Evolutionary conservation across 2,329 filamentous ascomycete species (phyloP).

Genomic region (Blastomyces gilchristii): DNA sequence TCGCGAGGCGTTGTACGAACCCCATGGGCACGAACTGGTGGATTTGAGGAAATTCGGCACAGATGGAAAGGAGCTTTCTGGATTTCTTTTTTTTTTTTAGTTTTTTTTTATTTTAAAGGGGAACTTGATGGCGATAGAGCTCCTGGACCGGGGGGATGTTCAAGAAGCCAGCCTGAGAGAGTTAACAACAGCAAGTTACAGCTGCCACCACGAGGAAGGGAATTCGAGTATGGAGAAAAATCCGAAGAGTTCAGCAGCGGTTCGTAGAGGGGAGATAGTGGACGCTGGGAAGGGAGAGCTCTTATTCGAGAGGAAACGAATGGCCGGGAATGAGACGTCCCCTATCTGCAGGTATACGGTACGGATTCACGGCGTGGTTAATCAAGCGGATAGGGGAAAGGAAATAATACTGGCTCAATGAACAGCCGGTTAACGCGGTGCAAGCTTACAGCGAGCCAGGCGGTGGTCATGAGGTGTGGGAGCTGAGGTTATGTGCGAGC

Average conservation of each 20-base stretch:
- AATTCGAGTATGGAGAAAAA: background rate
- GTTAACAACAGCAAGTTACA: background rate
- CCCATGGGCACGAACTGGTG: constrained; percentile 35
- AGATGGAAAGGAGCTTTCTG: too few species aligned
- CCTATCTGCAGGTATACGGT: constrained; percentile 24
- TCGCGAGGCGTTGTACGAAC: constrained; percentile 44
- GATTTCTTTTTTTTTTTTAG: background rate
- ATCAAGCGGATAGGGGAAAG: background rate
- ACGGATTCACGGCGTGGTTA: background rate
- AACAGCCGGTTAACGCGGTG: background rate
- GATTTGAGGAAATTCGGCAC: background rate
- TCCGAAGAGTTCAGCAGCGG: background rate
- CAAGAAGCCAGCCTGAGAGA: background rate
- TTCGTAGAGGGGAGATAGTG: constrained; percentile 14
- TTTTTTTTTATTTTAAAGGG: background rate
- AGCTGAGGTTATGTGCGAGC: background rate
- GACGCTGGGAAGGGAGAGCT: constrained; percentile 19
- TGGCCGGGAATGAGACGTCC: constrained; percentile 34
- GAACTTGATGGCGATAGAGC: background rate
- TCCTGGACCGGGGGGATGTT: background rate
- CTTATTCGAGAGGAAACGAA: constrained; percentile 25
- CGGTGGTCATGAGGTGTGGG: background rate
- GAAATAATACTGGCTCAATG: background rate
- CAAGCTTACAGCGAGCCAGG: background rate
- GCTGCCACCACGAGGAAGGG: background rate